phyloP scores from a whole-genome alignment of 2,329 filamentous ascomycete species.

The Acrocalymma vagum region DNA sequence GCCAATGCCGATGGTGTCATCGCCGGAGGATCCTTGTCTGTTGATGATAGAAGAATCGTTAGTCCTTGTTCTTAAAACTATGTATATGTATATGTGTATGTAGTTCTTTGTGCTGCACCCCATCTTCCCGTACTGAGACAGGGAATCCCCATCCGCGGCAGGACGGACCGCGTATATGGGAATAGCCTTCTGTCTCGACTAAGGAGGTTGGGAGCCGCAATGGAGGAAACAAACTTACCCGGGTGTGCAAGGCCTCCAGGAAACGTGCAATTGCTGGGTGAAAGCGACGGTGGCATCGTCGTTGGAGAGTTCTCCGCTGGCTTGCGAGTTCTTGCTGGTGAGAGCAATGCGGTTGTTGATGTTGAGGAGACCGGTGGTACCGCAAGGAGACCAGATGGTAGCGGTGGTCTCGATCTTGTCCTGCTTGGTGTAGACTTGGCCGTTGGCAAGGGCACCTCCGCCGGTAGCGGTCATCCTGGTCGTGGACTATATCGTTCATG shows the following conservation, averaged over 20 bases:
- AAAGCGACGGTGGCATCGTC: constrained; percentile 46
- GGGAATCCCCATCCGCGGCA: too few species aligned
- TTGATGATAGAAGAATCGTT: too few species aligned
- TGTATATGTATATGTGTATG: too few species aligned
- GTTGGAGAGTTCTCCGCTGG: constrained; percentile 39
- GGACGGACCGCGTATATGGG: too few species aligned
- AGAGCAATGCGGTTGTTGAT: constrained; percentile 44
- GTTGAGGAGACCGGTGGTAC: constrained; percentile 41
- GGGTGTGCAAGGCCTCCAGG: constrained; percentile 40
- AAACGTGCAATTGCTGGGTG: constrained; percentile 44
- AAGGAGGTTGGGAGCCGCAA: neutral
- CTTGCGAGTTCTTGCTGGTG: constrained; percentile 25
- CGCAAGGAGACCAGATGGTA: constrained; percentile 44
- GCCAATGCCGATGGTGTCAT: constrained; percentile 35
- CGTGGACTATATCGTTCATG: constrained; percentile 17
- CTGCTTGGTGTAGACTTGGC: constrained; percentile 55
- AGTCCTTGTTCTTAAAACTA: too few species aligned
- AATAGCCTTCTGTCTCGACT: neutral
- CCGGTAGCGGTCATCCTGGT: constrained; percentile 34
- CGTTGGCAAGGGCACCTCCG: constrained; percentile 49
- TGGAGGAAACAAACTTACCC: constrained; percentile 11
- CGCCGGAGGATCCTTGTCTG: constrained; percentile 3
- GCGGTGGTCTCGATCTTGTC: constrained; percentile 49
- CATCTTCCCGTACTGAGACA: too few species aligned
- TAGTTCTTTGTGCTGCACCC: too few species aligned